Percentiles rank a stretch among this genome's conserved stretches.
Evolutionary conservation across 148 eudicot genomes (phyloP).

Genomic region (Rhododendron ovatum): DNA sequence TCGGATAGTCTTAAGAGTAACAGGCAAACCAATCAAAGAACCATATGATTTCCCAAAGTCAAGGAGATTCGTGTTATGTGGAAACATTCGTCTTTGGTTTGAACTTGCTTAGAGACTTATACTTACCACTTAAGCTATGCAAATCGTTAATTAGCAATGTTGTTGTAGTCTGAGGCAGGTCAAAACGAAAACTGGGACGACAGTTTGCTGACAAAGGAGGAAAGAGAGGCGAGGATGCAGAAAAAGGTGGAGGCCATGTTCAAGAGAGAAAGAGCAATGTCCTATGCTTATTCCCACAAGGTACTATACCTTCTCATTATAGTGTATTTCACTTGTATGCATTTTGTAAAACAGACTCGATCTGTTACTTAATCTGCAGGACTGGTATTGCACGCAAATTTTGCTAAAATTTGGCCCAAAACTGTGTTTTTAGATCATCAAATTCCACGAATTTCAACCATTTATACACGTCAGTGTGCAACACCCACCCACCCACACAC

Average conservation of each 20-base stretch:
- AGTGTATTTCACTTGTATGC: background rate
- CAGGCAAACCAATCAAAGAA: background rate
- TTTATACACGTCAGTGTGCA: background rate
- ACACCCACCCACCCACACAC: too few species aligned
- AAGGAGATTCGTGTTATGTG: background rate
- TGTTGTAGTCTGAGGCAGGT: slow-evolving; percentile 34
- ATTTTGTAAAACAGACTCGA: background rate
- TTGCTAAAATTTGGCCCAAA: background rate
- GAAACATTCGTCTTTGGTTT: background rate
- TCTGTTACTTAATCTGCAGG: background rate
- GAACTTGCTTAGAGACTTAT: background rate
- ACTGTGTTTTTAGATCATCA: background rate
- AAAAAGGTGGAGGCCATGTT: slow-evolving; percentile 74
- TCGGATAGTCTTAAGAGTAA: background rate
- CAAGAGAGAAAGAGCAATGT: slow-evolving; percentile 91
- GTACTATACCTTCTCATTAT: slow-evolving; percentile 21
- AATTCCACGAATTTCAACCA: background rate
- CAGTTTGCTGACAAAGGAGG: slow-evolving; percentile 80
- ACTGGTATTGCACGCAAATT: background rate
- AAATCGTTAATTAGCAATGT: background rate
- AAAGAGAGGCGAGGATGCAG: slow-evolving; percentile 63
- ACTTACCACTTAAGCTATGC: background rate
- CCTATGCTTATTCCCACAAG: slow-evolving; percentile 94
- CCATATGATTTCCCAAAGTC: background rate
- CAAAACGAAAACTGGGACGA: slow-evolving; percentile 77